Conservation (phyloP, 306 rosid species). For the Trifolium dubium region DNA sequence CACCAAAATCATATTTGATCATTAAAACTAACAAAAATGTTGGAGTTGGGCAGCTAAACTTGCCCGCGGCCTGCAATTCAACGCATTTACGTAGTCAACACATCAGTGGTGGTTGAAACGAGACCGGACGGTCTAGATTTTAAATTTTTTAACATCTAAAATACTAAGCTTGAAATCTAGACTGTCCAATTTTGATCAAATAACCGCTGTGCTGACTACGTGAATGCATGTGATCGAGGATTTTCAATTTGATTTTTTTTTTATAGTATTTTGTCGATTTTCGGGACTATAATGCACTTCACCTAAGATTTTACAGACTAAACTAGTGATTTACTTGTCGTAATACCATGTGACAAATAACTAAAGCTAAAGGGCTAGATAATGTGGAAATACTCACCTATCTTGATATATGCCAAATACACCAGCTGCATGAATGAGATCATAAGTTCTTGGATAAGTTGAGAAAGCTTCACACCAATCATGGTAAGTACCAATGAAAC, state of each 20-base stretch:
- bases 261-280: background rate
- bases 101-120: background rate
- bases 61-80: no score
- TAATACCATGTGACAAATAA: background rate
- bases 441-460: slow-evolving; percentile 93
- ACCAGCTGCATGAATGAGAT: slow-evolving; percentile 83
- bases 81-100: background rate
- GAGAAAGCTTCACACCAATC: slow-evolving; percentile 98
- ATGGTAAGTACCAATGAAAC: slow-evolving; percentile 87
- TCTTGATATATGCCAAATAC: slow-evolving; percentile 88
- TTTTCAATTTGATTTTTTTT: background rate
- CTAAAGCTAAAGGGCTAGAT: slow-evolving; percentile 7
- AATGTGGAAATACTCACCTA: slow-evolving; percentile 59
- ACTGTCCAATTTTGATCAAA: background rate
- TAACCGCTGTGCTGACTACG: background rate
- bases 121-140: background rate
- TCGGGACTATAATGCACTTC: background rate
- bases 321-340: no score
- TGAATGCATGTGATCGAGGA: background rate
- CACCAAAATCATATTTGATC: background rate
- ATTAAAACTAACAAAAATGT: no score
- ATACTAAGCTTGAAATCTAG: background rate
- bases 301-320: no score
- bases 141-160: no score
- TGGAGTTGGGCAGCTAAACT: no score